Evolutionary conservation across 2,329 filamentous ascomycete genomes (phyloP).

Genomic region (Pseudomassariella vexata): DNA sequence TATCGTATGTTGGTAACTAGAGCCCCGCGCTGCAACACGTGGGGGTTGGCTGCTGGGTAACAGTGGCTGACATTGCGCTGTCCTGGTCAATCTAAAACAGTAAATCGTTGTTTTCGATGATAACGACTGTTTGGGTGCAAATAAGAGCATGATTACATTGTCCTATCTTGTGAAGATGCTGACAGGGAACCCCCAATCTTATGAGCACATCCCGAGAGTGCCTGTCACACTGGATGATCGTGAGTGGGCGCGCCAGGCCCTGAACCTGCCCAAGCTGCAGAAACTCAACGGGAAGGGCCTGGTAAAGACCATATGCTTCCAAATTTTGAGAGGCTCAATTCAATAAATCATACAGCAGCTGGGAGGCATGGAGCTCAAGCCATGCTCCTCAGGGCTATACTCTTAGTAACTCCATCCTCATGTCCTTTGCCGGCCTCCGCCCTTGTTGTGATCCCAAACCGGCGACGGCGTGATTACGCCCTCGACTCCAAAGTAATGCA

Average conservation of each 20-base stretch:
- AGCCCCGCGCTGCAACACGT: too few relatives aligned
- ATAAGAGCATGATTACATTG: too few relatives aligned
- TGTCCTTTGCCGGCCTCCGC: conserved; percentile 29
- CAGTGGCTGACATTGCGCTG: too few relatives aligned
- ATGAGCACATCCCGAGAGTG: conserved; percentile 14
- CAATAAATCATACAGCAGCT: conserved; percentile 22
- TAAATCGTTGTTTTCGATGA: too few relatives aligned
- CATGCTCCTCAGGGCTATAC: conserved; percentile 22
- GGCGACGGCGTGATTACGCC: conserved; percentile 12
- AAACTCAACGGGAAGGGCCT: conserved; percentile 12
- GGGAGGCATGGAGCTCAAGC: conserved; percentile 20
- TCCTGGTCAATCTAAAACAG: too few relatives aligned
- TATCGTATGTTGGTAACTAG: too few relatives aligned
- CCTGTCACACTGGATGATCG: conserved; percentile 16
- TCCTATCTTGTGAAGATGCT: too few relatives aligned
- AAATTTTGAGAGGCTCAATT: conserved; percentile 11
- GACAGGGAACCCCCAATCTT: too few relatives aligned
- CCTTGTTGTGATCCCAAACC: conserved; percentile 11
- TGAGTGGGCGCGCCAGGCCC: conserved; percentile 20
- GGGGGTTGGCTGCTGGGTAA: too few relatives aligned
- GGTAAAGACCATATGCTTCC: conserved; percentile 23
- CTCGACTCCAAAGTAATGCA: conserved; percentile 25
- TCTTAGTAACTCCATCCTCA: conserved; percentile 23
- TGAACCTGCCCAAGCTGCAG: conserved; percentile 15
- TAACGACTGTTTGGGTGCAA: too few relatives aligned